Base-by-base conservation (phyloP, 2,329 filamentous ascomycete genomes). In the Pseudogymnoascus sp. region DNA sequence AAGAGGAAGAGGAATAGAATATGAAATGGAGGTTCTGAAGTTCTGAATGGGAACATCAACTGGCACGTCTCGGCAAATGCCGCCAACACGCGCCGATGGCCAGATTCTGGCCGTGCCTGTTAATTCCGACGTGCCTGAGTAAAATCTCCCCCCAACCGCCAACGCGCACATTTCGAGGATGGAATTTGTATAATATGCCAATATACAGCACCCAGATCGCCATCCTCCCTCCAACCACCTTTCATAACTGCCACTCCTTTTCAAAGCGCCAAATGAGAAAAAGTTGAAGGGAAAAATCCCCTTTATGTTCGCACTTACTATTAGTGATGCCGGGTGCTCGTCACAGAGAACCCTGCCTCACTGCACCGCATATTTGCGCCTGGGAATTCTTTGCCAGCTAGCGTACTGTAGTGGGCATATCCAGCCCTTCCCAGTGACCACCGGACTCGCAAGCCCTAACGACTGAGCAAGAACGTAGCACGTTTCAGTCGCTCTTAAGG, bases 1-100 rank as follows among this genome's bases (percentile, higher is more conserved):
- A 33, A 54, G 28, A 54, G 7, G 47, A 33, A 54, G 28, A 54
- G 7, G 28, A 54, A n/a, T 54, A 33, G 47, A 14, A 54, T 54
- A 54, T 54, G 47, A 54, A 54, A 54, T 54, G 47, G 47, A 54
- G 47, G 47, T 54, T 54, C 47, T 54, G 47, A 54, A 18, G 18
- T 18, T 18, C 18, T 18, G 18, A 18, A 54, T 54, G 47, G 47
- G 47, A 54, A 54, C 47, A 20, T 33, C 28, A 54, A 54, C 47
- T 54, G 47, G 47, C 47, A 54, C 28, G 47, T 54, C 28, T 54
- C 47, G 47, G 47, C 16, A 54, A 54, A 54, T 54, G 47, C 47
- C 47, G 47, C n/a, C 47, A 54, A 20, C 47, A 14, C 41, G 41
- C 43, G 47, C 47, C 47, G 47, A 54, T 54, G 28, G 28, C 28